A percentile compares a stretch with the other conserved stretches of the same genome.
Evolutionary conservation across 176 grass and related monocot species (phyloP).

Genomic region (Phoenix dactylifera): DNA sequence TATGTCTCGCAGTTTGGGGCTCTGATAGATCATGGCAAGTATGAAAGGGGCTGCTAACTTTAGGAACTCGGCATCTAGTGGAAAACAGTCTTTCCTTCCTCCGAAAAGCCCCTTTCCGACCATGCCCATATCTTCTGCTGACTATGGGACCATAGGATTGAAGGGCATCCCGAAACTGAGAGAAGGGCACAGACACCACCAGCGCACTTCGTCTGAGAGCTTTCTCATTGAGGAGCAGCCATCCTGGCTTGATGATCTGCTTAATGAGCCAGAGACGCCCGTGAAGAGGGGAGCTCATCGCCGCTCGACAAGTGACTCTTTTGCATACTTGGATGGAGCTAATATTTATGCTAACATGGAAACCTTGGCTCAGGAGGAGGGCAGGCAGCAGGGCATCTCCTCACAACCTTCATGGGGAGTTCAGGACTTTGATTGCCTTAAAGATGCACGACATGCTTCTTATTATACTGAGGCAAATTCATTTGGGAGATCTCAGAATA

Average conservation of each 20-base stretch:
- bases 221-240: slow-evolving; percentile 89
- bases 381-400: slow-evolving; percentile 18
- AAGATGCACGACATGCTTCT: neutral
- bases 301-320: slow-evolving; percentile 84
- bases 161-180: slow-evolving; percentile 30
- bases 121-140: slow-evolving; percentile 22
- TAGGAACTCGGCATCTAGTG: neutral
- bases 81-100: slow-evolving; percentile 61
- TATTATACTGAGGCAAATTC: slow-evolving; percentile 34
- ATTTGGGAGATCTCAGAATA: slow-evolving; percentile 29
- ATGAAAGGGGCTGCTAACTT: slow-evolving; percentile 14
- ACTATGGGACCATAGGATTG: slow-evolving; percentile 47
- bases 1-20: neutral
- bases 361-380: slow-evolving; percentile 27
- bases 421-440: slow-evolving; percentile 31
- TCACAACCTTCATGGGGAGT: slow-evolving; percentile 27
- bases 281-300: slow-evolving; percentile 50
- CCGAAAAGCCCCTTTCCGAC: slow-evolving; percentile 78
- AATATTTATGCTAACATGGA: slow-evolving; percentile 20
- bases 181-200: slow-evolving; percentile 40
- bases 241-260: slow-evolving; percentile 88
- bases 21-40: slow-evolving; percentile 37
- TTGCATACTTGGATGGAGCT: slow-evolving; percentile 45
- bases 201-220: slow-evolving; percentile 81
- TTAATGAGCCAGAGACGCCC: slow-evolving; percentile 70